Conservation (phyloP, 2,329 filamentous ascomycete genomes). For the Ceratocystis cacaofunesta region DNA sequence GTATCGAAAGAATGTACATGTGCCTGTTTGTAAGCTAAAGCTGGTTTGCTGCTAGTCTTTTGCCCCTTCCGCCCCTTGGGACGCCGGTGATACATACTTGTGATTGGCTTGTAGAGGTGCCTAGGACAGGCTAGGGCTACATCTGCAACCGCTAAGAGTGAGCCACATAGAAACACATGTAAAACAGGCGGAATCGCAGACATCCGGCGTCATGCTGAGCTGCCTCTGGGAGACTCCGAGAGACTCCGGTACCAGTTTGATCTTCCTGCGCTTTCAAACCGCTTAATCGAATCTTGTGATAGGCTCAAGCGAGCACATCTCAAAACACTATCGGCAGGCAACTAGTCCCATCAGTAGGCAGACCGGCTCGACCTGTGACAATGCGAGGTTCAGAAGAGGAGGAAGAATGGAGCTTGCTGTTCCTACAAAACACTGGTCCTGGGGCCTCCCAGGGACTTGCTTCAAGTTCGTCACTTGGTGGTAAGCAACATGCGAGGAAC, state of each 20-base stretch:
- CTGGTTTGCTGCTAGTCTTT: background rate
- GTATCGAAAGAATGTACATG: background rate
- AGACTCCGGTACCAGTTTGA: background rate
- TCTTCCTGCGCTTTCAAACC: background rate
- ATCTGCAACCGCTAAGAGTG: background rate
- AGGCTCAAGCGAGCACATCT: background rate
- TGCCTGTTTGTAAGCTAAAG: background rate
- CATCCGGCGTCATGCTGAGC: background rate
- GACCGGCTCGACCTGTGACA: background rate
- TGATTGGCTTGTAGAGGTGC: background rate
- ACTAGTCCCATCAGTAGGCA: background rate
- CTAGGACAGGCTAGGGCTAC: background rate
- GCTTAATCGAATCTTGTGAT: background rate
- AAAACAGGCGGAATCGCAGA: constrained; percentile 3
- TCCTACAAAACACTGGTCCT: background rate
- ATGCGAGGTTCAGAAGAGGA: background rate
- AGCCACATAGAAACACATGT: constrained; percentile 1
- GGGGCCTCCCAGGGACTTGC: background rate
- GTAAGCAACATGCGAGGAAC: background rate
- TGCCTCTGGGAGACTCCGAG: background rate
- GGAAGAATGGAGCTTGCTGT: background rate
- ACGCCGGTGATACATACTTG: constrained; percentile 10
- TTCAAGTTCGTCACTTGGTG: background rate
- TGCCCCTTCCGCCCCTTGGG: background rate
- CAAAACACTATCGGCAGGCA: background rate